These are phyloP conservation scores for Penicillium ucsense DNA, from an alignment of 495 filamentous ascomycete species.

Conservation along the genomic window DNA sequence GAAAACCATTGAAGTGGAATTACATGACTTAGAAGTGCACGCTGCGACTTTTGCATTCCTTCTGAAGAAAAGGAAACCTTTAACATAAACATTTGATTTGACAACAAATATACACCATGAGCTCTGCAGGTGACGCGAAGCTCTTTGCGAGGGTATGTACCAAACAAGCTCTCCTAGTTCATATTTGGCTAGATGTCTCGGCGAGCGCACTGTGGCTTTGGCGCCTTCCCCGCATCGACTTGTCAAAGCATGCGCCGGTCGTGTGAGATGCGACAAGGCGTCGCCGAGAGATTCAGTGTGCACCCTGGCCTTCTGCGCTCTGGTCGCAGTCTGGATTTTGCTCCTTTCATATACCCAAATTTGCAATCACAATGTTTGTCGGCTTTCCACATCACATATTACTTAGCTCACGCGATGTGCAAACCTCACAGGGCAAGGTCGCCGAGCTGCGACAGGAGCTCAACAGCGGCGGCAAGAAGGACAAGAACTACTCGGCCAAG, in stretches of 20 bases:
- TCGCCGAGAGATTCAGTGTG: not conserved
- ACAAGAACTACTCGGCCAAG: conserved; percentile 94
- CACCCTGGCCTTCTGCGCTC: too few species aligned
- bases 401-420: conserved; percentile 31
- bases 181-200: conserved; percentile 5
- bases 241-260: conserved; percentile 2
- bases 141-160: conserved; percentile 94
- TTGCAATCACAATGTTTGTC: conserved; percentile 21
- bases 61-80: conserved; percentile 4
- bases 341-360: conserved; percentile 1
- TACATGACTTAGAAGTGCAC: too few species aligned
- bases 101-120: conserved; percentile 41
- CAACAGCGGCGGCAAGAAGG: conserved; percentile 89
- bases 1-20: too few species aligned
- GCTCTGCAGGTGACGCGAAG: conserved; percentile 91
- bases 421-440: conserved; percentile 80
- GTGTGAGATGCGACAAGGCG: not conserved
- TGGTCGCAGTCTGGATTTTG: not conserved
- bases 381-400: conserved; percentile 20
- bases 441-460: conserved; percentile 93
- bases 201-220: conserved; percentile 5
- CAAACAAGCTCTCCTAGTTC: conserved; percentile 1
- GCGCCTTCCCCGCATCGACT: conserved; percentile 15
- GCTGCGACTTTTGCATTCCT: too few species aligned
- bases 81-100: conserved; percentile 10